phyloP scores from a whole-genome alignment of 179 eudicot species.

The Gypsophila paniculata region DNA sequence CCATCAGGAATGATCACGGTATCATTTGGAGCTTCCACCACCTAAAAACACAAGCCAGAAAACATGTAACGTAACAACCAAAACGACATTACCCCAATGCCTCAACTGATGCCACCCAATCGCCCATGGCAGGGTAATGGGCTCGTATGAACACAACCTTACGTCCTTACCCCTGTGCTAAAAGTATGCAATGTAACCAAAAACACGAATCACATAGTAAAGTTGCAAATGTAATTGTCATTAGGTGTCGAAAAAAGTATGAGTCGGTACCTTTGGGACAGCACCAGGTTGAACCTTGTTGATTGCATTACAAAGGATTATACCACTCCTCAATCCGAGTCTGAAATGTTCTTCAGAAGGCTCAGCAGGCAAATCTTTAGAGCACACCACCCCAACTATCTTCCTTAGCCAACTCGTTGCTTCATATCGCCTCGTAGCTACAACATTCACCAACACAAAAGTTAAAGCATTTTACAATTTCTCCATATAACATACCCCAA shows the following conservation, averaged over 20 bases:
- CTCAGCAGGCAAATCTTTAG: slow-evolving; percentile 90
- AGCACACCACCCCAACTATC: slow-evolving; percentile 82
- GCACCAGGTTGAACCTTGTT: slow-evolving; percentile 85
- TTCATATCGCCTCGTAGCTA: slow-evolving; percentile 77
- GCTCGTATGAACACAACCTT: not conserved
- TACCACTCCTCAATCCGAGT: slow-evolving; percentile 84
- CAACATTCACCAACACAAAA: slow-evolving; percentile 19
- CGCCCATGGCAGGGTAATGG: not conserved
- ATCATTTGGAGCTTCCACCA: slow-evolving; percentile 83
- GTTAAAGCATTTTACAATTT: not conserved
- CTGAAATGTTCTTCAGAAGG: slow-evolving; percentile 96
- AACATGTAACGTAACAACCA: slow-evolving; percentile 1
- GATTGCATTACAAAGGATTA: slow-evolving; percentile 77
- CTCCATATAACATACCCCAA: too few species aligned
- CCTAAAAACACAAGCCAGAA: slow-evolving; percentile 37
- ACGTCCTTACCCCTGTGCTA: not conserved
- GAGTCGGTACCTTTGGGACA: slow-evolving; percentile 58
- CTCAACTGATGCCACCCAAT: not conserved
- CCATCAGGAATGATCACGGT: slow-evolving; percentile 76
- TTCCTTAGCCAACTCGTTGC: slow-evolving; percentile 91
- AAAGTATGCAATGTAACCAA: not conserved
- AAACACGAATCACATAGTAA: too few species aligned
- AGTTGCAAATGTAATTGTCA: not conserved
- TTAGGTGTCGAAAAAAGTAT: not conserved
- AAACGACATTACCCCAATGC: not conserved